Base-by-base conservation (phyloP, 108 stramenopile genomes). In the Nannochloropsis salina region DNA sequence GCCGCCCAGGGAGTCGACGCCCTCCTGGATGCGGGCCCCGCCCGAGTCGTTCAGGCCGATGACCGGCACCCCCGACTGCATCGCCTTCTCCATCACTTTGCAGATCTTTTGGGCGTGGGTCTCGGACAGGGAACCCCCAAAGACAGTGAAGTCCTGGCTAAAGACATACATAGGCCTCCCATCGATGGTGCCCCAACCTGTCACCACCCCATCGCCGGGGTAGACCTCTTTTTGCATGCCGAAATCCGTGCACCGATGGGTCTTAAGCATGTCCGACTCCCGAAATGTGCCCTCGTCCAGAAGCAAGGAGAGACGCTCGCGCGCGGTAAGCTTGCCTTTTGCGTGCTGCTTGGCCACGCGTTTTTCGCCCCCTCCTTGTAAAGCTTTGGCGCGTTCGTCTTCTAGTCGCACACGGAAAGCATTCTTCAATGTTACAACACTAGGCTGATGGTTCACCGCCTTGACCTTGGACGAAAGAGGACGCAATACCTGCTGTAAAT, bases 11-110 rank as follows among this genome's bases (percentile, higher is more conserved):
- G 94, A 95, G 90, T 98, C 97, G 3, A 98, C 95, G 74, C 99
- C 99, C 87, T 99, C 99, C 91, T 99, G 99, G 82, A 99, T 99
- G 12, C 99, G 94, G 6, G 99, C 99, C 83, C 99, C 97, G 8
- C 99, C 99, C 80, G 95, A 95, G 92, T 99, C 99, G 89, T 98
- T 98, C 80, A 99, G 91, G 31, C 99, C 99, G 83, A 99, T 97
- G 20, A 99, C 95, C 41, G 99, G 99, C 18, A 95, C 96, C 6
- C 97, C 97, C 9, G 96, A 94, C 82, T 95, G 89, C 87, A 93
- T 82, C 2, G 97, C 96, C 95, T 97, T 96, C 83, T 99, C 97
- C 99, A 99, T 99, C 86, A 99, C 89, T 92, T 99, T 99, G 86
- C 96, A 94, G 87, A 99, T 99, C 90, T 99, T 99, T 92, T 98